These are phyloP conservation scores for Aaosphaeria pasadenensis DNA, from an alignment of 2,329 filamentous ascomycete species.

Conservation along the genomic window DNA sequence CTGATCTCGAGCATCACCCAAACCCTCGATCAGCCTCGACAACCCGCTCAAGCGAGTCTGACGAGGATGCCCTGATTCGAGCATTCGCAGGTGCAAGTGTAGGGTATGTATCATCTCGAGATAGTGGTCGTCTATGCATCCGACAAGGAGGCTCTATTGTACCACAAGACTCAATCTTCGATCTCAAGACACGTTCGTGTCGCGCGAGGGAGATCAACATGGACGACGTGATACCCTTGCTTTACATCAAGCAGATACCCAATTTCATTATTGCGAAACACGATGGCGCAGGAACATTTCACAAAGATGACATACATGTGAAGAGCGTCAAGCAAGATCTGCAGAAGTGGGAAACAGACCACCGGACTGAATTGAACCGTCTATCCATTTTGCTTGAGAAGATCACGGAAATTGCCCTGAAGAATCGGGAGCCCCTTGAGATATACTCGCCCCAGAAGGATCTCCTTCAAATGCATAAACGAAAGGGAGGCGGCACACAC, in stretches of 20 bases:
- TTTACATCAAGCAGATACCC: constrained; percentile 52
- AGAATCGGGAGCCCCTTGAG: constrained; percentile 22
- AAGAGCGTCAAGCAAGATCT: constrained; percentile 37
- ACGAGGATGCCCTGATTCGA: constrained; percentile 8
- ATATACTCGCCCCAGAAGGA: constrained; percentile 28
- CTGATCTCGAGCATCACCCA: not conserved
- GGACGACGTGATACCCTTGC: constrained; percentile 40
- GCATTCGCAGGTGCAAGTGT: constrained; percentile 7
- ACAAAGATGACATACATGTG: constrained; percentile 38
- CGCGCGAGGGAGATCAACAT: constrained; percentile 35
- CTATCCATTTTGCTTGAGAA: constrained; percentile 28
- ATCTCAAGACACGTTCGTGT: constrained; percentile 50
- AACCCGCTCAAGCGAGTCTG: not conserved
- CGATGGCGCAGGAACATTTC: constrained; percentile 40
- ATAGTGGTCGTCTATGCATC: constrained; percentile 14
- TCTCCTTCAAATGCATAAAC: constrained; percentile 35
- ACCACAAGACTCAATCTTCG: constrained; percentile 48
- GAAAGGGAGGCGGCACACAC: constrained; percentile 19
- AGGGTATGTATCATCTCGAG: not conserved
- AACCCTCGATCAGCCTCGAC: not conserved
- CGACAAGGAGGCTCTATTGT: constrained; percentile 21
- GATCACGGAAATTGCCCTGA: constrained; percentile 25
- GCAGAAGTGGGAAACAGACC: constrained; percentile 42
- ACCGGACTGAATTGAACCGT: constrained; percentile 25
- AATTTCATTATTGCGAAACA: constrained; percentile 55